Base-by-base conservation (phyloP, 2,329 filamentous ascomycete genomes). In the Neonectria ditissima region DNA sequence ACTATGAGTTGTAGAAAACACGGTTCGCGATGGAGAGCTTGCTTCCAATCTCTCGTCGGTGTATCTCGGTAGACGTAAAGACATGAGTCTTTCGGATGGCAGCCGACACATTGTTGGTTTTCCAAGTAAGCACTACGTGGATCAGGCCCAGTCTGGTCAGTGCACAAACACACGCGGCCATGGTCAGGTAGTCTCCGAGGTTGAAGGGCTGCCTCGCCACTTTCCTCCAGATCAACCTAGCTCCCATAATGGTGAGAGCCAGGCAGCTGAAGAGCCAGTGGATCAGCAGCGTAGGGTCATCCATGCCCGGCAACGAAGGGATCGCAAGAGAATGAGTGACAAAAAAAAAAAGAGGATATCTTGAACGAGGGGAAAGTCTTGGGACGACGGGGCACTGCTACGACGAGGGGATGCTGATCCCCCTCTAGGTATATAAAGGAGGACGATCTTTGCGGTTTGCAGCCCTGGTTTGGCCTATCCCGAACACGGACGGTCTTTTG, bases 1-100 rank as follows among this genome's bases (percentile, higher is more conserved):
- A 66, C 64, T 64, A 65, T 24, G 64, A 66, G 34, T 66, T 66
- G 54, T 66, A 66, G 18, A 66, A 64, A 4, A 66, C 64, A 2
- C 64, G 61, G 20, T 66, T 66, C 5, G 44, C 43, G 39, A 66
- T 61, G 10, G 64, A 57, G 26, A 66, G 45, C 37, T 66, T 66
- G 50, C 64, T 66, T 4, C 64, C 64, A 14, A 65, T 51, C 18
- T 55, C 44, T 2, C 64, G 53, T 8, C 34, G 53, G 37, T 64
- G 55, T 24, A 66, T 64, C 14, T 66, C 58, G n/a, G 37, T 41
- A 8, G 55, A 8, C 1, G 64, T 65, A n/a, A 66, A 66, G 11
- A 47, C 37, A 14, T 59, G 48, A 3, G 61, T 66, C 39, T 65
- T 45, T 16, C 65, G 62, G 18, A 65, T 20, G 7, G 59, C 50